Percentiles rank a stretch among this genome's conserved stretches.
Conservation (phyloP, 345 rosid species). For the Ailanthus altissimus region DNA sequence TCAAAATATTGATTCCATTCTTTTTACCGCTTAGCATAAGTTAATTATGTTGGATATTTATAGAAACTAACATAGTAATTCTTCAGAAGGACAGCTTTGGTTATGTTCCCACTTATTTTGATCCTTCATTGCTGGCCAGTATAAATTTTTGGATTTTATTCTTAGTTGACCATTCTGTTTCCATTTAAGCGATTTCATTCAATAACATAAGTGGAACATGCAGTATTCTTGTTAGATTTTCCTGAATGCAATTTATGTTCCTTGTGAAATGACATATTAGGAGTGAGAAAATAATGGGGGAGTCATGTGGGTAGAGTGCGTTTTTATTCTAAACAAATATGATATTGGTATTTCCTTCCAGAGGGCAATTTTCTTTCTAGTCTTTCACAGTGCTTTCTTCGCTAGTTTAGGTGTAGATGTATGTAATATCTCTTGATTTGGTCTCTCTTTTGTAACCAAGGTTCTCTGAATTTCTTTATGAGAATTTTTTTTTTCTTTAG, state of each 20-base stretch:
- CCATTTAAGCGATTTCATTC: neutral
- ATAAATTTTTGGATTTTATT: neutral
- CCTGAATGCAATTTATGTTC: neutral
- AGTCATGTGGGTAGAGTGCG: neutral
- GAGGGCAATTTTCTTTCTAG: neutral
- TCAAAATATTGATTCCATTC: neutral
- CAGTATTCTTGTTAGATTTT: neutral
- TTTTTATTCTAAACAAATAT: neutral
- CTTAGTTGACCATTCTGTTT: neutral
- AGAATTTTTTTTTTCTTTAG: constrained; percentile 23
- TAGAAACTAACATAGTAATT: neutral
- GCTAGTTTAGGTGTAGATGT: neutral
- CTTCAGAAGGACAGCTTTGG: neutral
- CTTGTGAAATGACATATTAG: neutral
- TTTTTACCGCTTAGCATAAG: neutral
- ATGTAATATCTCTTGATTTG: neutral
- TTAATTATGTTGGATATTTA: neutral
- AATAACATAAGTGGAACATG: neutral
- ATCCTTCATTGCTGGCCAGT: neutral
- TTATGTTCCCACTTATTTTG: neutral
- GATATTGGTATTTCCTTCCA: neutral
- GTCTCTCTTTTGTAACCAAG: neutral
- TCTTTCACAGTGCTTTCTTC: neutral
- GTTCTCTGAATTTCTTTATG: constrained; percentile 1
- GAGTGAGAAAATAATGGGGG: neutral